A percentile compares a stretch with the other conserved stretches of the same genome.
Conservation (phyloP, 2,329 filamentous ascomycete species). For the Cytospora paraplurivora region DNA sequence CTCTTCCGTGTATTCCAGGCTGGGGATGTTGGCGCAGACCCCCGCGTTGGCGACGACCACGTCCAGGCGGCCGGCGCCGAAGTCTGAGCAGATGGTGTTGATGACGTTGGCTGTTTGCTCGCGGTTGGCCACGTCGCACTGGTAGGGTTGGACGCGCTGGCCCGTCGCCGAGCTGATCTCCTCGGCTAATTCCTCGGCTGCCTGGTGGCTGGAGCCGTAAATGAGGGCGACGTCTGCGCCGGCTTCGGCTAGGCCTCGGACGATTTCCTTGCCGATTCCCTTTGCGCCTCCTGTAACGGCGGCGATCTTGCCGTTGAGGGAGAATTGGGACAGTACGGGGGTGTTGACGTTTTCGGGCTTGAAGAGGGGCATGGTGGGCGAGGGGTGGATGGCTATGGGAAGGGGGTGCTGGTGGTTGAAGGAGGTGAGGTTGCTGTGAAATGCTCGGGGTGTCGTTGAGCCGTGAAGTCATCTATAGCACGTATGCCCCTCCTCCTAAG, state of each 20-base stretch:
- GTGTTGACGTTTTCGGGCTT: constrained; percentile 23
- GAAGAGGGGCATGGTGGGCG: constrained; percentile 39
- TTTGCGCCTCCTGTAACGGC: constrained; percentile 50
- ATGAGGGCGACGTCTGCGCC: constrained; percentile 25
- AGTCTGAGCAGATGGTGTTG: constrained; percentile 31
- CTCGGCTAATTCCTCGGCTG: constrained; percentile 5
- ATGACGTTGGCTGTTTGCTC: constrained; percentile 13
- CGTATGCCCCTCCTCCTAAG: background rate
- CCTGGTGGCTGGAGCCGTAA: constrained; percentile 7
- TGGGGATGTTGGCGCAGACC: constrained; percentile 32
- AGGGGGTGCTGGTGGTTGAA: no score
- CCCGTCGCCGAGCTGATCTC: constrained; percentile 17
- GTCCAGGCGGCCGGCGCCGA: constrained; percentile 31
- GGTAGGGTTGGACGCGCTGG: constrained; percentile 4
- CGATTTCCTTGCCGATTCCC: constrained; percentile 36
- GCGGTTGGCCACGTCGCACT: constrained; percentile 9
- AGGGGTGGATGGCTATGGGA: no score
- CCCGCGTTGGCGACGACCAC: constrained; percentile 38
- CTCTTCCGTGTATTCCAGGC: constrained; percentile 35
- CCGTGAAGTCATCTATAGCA: background rate
- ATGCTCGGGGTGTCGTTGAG: no score
- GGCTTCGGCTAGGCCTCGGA: constrained; percentile 23
- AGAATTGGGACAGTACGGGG: constrained; percentile 40
- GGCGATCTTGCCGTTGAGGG: constrained; percentile 47
- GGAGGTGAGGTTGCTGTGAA: no score